Evolutionary conservation across 805 yeast genomes (phyloP).

Genomic region (Scheffersomyces lignosus): DNA sequence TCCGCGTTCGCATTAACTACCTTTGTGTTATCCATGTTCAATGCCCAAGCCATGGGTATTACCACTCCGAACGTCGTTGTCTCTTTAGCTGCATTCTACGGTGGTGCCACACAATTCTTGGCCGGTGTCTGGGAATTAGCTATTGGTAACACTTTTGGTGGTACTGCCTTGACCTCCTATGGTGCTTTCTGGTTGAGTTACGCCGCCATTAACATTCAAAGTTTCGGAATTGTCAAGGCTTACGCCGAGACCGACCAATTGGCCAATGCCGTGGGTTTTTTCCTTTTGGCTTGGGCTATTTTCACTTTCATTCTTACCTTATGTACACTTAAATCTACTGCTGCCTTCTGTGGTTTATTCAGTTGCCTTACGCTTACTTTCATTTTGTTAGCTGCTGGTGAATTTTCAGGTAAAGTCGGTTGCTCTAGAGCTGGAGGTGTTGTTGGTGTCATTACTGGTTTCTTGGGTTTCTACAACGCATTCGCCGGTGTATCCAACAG

Average conservation of each 20-base stretch:
- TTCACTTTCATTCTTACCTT: constrained; percentile 38
- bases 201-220: constrained; percentile 57
- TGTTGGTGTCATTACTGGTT: constrained; percentile 40
- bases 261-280: constrained; percentile 35
- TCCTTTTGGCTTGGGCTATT: constrained; percentile 40
- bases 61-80: constrained; percentile 57
- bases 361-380: constrained; percentile 32
- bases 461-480: constrained; percentile 42
- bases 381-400: constrained; percentile 36
- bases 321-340: constrained; percentile 39
- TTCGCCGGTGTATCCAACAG: constrained; percentile 38
- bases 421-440: constrained; percentile 42
- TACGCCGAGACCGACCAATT: constrained; percentile 38
- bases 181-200: constrained; percentile 74
- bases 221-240: constrained; percentile 60
- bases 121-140: constrained; percentile 77
- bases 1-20: constrained; percentile 72
- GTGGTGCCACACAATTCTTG: constrained; percentile 67
- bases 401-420: constrained; percentile 23
- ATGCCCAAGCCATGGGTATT: constrained; percentile 68
- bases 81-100: constrained; percentile 66
- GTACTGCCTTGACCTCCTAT: constrained; percentile 55
- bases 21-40: constrained; percentile 61
- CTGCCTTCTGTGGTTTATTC: constrained; percentile 35
- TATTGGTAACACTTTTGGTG: constrained; percentile 73